Conservation (phyloP, 805 yeast genomes). For the Cyberlindnera xishuangbannaensis region DNA sequence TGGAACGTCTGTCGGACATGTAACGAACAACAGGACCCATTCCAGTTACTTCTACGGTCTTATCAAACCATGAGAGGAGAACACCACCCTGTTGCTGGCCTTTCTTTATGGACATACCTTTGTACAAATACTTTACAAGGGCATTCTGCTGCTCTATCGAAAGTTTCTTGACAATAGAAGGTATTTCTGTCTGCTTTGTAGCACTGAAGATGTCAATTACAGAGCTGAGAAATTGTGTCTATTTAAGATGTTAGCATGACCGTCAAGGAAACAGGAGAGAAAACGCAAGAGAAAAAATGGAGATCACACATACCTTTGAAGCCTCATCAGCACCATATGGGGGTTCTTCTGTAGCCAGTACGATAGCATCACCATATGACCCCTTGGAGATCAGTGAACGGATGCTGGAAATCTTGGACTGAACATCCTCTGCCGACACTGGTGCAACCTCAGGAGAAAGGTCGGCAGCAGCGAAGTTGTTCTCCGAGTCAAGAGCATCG, state of each 20-base stretch:
- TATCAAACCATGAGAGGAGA: constrained; percentile 87
- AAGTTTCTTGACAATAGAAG: constrained; percentile 53
- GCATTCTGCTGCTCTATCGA: constrained; percentile 63
- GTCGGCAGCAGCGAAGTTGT: constrained; percentile 54
- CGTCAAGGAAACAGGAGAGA: neutral
- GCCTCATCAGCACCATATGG: constrained; percentile 74
- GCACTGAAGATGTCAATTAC: constrained; percentile 70
- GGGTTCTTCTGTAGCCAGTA: constrained; percentile 58
- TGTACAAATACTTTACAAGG: constrained; percentile 78
- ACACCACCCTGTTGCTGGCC: constrained; percentile 86
- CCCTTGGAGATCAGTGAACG: constrained; percentile 68
- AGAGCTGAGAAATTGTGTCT: constrained; percentile 38
- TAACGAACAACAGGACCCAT: constrained; percentile 85
- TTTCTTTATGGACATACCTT: constrained; percentile 70
- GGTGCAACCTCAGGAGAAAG: constrained; percentile 43
- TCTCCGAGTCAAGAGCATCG: constrained; percentile 85
- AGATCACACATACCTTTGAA: constrained; percentile 35
- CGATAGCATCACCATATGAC: constrained; percentile 60
- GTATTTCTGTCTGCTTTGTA: constrained; percentile 63
- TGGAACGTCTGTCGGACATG: constrained; percentile 78
- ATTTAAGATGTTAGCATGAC: constrained; percentile 21
- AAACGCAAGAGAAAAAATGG: constrained; percentile 15
- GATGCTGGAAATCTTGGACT: constrained; percentile 47
- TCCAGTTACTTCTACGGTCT: constrained; percentile 77
- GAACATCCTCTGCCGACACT: constrained; percentile 48